Evolutionary conservation across 371 early-diverging fungal genomes (phyloP), one percentile per base, ranked within the genome.

Genomic region (Funneliformis caledonium): DNA sequence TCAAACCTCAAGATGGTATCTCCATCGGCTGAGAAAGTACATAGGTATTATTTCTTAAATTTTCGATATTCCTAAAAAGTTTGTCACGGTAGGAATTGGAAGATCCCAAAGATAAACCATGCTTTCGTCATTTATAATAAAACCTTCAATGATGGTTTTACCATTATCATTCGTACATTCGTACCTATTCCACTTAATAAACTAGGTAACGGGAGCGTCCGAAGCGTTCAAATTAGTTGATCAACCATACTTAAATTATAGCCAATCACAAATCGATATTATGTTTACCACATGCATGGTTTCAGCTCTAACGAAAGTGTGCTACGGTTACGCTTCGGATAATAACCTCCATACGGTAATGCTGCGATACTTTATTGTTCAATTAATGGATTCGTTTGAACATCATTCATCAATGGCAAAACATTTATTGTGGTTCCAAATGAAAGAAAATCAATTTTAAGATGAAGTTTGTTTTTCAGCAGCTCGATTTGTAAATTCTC

Each of bases 71-170:
- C 5, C 19, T 1, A 0, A 2, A 19, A 6, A 19, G 19, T 56
- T 7, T 56, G 19, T 4, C 16, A 5, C 0, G 1, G 6, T 1
- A 16, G 16, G 16, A 16, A 19, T 4, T 16, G 4, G 0, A 19
- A 56, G 5, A 0, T 6, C 1, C 56, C 56, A 56, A 16, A 4
- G 0, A 16, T 0, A 19, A 16, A 0, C 0, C 0, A 0, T 5
- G 6, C 56, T 5, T 4, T 19, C 0, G 19, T 19, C 19, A 56
- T 56, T 19, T 7, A 19, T 5, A 56, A 56, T 16, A 56, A 19
- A 56, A 19, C 56, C 56, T 3, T 1, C 6, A 56, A 56, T 19
- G 0, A 19, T 56, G 7, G 52, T 2, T 50, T 6, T 56, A 16
- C 3, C 16, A 16, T 14, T 7, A n/a, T n/a, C n/a, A n/a, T 7